A percentile compares a stretch with the other conserved stretches of the same genome.
phyloP scores from a whole-genome alignment of 2,329 filamentous ascomycete genomes.

The Beauveria sp. region DNA sequence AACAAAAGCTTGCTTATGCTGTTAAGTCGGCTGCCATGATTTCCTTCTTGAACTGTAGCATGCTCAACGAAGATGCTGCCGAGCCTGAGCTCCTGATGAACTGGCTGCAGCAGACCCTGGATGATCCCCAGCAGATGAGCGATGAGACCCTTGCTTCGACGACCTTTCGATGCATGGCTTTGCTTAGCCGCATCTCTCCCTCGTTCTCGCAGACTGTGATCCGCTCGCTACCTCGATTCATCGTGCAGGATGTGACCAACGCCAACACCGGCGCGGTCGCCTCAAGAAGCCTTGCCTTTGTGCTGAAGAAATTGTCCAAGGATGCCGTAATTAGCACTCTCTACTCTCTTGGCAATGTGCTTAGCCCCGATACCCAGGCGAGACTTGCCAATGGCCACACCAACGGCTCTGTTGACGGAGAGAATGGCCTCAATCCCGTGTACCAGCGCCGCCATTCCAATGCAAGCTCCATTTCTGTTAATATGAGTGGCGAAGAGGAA shows the following conservation, averaged over 20 bases:
- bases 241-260: slow-evolving; percentile 73
- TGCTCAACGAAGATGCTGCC: slow-evolving; percentile 73
- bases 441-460: slow-evolving; percentile 52
- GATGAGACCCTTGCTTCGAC: slow-evolving; percentile 69
- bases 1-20: slow-evolving; percentile 78
- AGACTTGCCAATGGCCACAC: slow-evolving; percentile 44
- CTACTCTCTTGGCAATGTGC: slow-evolving; percentile 91
- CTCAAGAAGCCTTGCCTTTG: slow-evolving; percentile 75
- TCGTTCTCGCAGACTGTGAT: slow-evolving; percentile 68
- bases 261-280: slow-evolving; percentile 65
- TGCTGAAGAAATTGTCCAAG: slow-evolving; percentile 75
- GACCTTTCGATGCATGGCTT: slow-evolving; percentile 72
- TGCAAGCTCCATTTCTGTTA: slow-evolving; percentile 74
- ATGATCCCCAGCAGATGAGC: slow-evolving; percentile 74
- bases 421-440: slow-evolving; percentile 32
- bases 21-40: slow-evolving; percentile 78
- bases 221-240: slow-evolving; percentile 73
- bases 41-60: slow-evolving; percentile 76
- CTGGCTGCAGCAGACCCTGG: slow-evolving; percentile 79
- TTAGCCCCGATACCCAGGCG: slow-evolving; percentile 63
- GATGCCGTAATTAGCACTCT: slow-evolving; percentile 92
- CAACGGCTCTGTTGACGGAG: slow-evolving; percentile 36
- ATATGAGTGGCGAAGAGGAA: slow-evolving; percentile 69
- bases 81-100: slow-evolving; percentile 70
- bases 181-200: slow-evolving; percentile 70